A percentile compares a stretch with the other conserved stretches of the same genome.
Evolutionary conservation across 768 basidiomycete species (phyloP).

Genomic region (Pisolithus tinctorius): DNA sequence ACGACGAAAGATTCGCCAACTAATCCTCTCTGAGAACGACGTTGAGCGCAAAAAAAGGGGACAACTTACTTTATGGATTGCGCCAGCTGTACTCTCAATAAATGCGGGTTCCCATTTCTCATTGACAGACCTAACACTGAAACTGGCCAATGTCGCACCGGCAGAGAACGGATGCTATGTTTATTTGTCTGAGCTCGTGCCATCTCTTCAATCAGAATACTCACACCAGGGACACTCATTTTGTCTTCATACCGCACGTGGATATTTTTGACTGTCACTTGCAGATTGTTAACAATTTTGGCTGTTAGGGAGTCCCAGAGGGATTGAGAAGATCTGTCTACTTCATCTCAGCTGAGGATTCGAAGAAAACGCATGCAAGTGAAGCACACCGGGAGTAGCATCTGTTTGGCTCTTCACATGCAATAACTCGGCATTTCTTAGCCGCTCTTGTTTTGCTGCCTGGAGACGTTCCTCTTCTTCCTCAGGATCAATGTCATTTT

Average conservation of each 20-base stretch:
- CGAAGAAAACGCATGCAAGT: not conserved
- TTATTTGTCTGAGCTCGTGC: not conserved
- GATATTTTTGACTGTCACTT: conserved; percentile 92
- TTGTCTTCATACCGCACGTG: conserved; percentile 97
- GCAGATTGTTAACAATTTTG: conserved; percentile 93
- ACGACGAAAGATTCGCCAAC: conserved; percentile 80
- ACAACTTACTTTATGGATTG: conserved; percentile 75
- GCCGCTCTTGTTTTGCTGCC: conserved; percentile 80
- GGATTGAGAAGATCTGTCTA: conserved; percentile 61
- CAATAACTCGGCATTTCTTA: conserved; percentile 82
- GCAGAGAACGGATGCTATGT: conserved; percentile 88
- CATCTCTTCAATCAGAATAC: conserved; percentile 20
- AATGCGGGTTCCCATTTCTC: conserved; percentile 85
- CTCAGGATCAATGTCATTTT: conserved; percentile 60
- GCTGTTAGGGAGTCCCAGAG: conserved; percentile 75
- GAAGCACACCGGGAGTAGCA: conserved; percentile 36
- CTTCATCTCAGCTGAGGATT: not conserved
- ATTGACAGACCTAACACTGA: conserved; percentile 86
- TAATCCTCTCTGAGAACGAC: conserved; percentile 24
- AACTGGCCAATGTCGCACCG: conserved; percentile 81
- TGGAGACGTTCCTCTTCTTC: conserved; percentile 83
- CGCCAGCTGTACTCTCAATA: conserved; percentile 81
- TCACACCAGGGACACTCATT: conserved; percentile 84
- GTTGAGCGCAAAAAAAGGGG: not conserved
- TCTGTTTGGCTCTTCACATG: conserved; percentile 59